A percentile compares a stretch with the other conserved stretches of the same genome.
Conservation (phyloP, 257 asterid species). For the Primulina tabacum region DNA sequence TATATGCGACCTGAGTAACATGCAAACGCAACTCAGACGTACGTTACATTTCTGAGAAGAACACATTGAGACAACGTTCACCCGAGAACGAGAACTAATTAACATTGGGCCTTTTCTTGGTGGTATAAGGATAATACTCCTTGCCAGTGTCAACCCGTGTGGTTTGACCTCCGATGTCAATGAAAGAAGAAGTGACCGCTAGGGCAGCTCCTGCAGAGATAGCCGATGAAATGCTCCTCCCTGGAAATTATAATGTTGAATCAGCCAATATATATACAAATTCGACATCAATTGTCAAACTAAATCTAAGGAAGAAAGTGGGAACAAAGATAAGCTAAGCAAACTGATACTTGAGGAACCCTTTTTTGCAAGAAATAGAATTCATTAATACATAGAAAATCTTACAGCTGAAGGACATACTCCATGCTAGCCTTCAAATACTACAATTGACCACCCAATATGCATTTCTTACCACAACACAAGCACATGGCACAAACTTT, state of each 20-base stretch:
- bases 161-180: slow-evolving; percentile 75
- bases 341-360: not conserved
- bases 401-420: not conserved
- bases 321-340: not conserved
- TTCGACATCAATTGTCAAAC: too few species aligned
- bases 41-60: slow-evolving; percentile 20
- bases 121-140: slow-evolving; percentile 76
- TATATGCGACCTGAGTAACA: slow-evolving; percentile 16
- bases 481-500: too few species aligned
- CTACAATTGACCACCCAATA: not conserved
- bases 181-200: slow-evolving; percentile 63
- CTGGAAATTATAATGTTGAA: slow-evolving; percentile 27
- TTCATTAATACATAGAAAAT: too few species aligned
- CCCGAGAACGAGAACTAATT: slow-evolving; percentile 38
- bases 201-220: slow-evolving; percentile 79
- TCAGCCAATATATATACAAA: not conserved
- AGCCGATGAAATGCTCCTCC: slow-evolving; percentile 76
- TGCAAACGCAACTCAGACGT: slow-evolving; percentile 25
- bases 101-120: slow-evolving; percentile 60
- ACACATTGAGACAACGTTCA: not conserved
- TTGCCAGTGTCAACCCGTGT: slow-evolving; percentile 68
- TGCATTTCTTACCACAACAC: not conserved
- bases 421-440: not conserved
- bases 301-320: not conserved
- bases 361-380: not conserved